Percentiles rank a stretch among this genome's conserved stretches.
These are phyloP conservation scores for Phytopythium chamaehyphon DNA, from an alignment of 352 stramenopile genomes.

Conservation along the genomic window DNA sequence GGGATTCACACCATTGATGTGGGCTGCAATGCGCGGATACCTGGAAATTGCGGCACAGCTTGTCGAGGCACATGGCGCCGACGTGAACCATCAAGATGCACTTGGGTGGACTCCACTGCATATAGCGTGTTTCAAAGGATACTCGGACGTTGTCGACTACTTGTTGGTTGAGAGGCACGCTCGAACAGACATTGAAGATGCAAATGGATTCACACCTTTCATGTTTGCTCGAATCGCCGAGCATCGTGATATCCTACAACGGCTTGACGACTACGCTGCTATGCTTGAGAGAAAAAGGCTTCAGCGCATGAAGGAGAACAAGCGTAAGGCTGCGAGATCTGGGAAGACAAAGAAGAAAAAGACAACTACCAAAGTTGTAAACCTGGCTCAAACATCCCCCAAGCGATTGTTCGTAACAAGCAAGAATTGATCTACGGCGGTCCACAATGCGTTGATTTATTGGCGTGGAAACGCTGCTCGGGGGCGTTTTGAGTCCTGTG, in stretches of 20 bases:
- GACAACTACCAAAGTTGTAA: neutral
- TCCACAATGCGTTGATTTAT: neutral
- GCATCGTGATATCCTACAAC: conserved; percentile 55
- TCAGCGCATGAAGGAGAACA: conserved; percentile 25
- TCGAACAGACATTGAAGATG: conserved; percentile 44
- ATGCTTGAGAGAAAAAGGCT: conserved; percentile 27
- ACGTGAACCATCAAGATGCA: conserved; percentile 57
- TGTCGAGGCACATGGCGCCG: conserved; percentile 41
- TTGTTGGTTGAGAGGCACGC: conserved; percentile 49
- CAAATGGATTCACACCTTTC: conserved; percentile 61
- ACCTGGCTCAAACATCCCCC: conserved; percentile 12
- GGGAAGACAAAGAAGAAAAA: conserved; percentile 13
- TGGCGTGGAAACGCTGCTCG: neutral
- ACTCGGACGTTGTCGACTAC: conserved; percentile 64
- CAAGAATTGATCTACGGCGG: conserved; percentile 20
- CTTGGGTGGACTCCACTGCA: conserved; percentile 69
- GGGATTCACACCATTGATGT: conserved; percentile 60
- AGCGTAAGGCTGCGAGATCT: conserved; percentile 8
- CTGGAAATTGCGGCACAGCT: conserved; percentile 72
- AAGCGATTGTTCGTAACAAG: conserved; percentile 53
- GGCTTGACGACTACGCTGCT: conserved; percentile 45
- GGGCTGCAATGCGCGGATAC: conserved; percentile 63
- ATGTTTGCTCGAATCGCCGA: conserved; percentile 69
- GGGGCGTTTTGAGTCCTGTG: neutral
- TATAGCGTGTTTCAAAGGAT: conserved; percentile 72